These are phyloP conservation scores for Dorcoceras hygrometricum DNA, from an alignment of 257 asterid species.

Conservation along the genomic window DNA sequence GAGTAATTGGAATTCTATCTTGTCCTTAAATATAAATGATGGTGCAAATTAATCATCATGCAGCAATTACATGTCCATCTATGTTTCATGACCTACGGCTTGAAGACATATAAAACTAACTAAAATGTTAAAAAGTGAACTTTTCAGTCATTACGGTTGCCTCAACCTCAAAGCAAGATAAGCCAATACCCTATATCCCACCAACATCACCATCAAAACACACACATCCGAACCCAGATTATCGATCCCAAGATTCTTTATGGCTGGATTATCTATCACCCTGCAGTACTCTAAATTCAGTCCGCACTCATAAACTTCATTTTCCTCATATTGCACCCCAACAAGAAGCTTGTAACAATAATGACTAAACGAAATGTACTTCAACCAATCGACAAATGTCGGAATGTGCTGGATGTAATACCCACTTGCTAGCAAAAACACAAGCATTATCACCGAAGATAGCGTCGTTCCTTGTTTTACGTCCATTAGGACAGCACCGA, in stretches of 20 bases:
- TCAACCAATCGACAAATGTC: slow-evolving; percentile 58
- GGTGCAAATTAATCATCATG: too few species aligned
- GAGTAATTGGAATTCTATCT: too few species aligned
- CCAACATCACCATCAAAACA: slow-evolving; percentile 65
- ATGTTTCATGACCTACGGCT: background rate
- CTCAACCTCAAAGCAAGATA: slow-evolving; percentile 69
- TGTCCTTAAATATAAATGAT: too few species aligned
- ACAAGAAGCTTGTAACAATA: slow-evolving; percentile 66
- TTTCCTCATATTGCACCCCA: slow-evolving; percentile 57
- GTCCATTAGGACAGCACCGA: slow-evolving; percentile 81
- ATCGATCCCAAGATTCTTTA: slow-evolving; percentile 55
- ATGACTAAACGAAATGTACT: slow-evolving; percentile 68
- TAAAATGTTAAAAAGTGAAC: background rate
- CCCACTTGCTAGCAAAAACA: slow-evolving; percentile 67
- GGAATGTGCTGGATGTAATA: slow-evolving; percentile 85
- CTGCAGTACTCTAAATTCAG: slow-evolving; percentile 36
- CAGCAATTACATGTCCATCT: background rate
- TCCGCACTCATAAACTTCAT: slow-evolving; percentile 61
- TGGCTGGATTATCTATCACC: slow-evolving; percentile 58
- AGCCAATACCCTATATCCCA: slow-evolving; percentile 73
- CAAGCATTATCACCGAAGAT: slow-evolving; percentile 70
- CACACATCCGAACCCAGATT: slow-evolving; percentile 50
- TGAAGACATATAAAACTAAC: background rate
- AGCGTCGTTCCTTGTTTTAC: slow-evolving; percentile 63
- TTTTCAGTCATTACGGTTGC: slow-evolving; percentile 36